These are phyloP conservation scores for Neonectria faginata DNA, from an alignment of 2,329 filamentous ascomycete species.

Conservation along the genomic window DNA sequence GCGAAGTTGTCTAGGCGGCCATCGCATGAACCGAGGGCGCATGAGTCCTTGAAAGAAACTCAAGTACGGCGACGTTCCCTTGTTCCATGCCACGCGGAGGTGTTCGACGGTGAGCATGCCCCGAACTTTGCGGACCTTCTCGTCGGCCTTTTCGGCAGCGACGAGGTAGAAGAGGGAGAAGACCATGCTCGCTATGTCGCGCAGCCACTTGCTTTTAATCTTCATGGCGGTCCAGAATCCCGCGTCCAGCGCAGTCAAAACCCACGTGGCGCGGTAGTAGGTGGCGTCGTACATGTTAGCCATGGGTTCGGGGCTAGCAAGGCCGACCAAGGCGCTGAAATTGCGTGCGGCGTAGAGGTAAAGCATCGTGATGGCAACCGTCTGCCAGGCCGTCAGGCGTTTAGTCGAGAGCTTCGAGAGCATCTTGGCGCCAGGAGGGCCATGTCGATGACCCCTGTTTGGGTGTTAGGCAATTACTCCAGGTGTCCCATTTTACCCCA, in stretches of 20 bases:
- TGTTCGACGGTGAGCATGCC: slow-evolving; percentile 91
- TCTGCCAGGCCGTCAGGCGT: slow-evolving; percentile 88
- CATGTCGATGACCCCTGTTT: slow-evolving; percentile 83
- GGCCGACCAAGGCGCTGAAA: slow-evolving; percentile 89
- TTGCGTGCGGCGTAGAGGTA: slow-evolving; percentile 93
- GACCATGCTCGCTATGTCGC: slow-evolving; percentile 83
- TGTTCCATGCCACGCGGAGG: slow-evolving; percentile 94
- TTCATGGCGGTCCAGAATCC: slow-evolving; percentile 99
- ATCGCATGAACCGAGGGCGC: slow-evolving; percentile 82
- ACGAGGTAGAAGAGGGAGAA: slow-evolving; percentile 94
- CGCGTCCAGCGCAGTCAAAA: slow-evolving; percentile 92
- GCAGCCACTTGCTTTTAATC: slow-evolving; percentile 80
- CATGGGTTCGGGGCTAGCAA: slow-evolving; percentile 93
- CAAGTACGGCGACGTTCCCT: slow-evolving; percentile 89
- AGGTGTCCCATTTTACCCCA: slow-evolving; percentile 10
- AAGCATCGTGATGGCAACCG: slow-evolving; percentile 85
- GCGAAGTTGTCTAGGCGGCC: slow-evolving; percentile 83
- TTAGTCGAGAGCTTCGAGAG: slow-evolving; percentile 78
- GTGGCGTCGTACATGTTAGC: slow-evolving; percentile 92
- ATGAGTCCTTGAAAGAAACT: slow-evolving; percentile 77
- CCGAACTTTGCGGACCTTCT: slow-evolving; percentile 93
- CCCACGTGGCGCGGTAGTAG: slow-evolving; percentile 97
- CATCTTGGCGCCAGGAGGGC: slow-evolving; percentile 79
- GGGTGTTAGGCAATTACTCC: slow-evolving; percentile 33
- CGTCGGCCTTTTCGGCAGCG: slow-evolving; percentile 92